Conservation (phyloP, 2,329 filamentous ascomycete species). For the Paecilomyces niveus region DNA sequence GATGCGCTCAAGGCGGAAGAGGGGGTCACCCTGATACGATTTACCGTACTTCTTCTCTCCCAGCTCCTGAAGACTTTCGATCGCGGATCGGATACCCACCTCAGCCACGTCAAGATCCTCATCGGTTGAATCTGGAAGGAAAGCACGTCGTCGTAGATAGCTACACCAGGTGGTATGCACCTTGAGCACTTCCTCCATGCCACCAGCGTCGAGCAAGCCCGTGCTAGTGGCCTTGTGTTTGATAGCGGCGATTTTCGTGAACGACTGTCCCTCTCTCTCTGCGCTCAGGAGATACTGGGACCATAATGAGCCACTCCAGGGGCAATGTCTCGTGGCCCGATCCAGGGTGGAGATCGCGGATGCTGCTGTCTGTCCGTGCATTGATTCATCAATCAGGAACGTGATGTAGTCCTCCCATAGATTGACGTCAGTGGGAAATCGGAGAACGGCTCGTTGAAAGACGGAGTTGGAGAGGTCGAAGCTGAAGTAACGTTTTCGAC, state of each 20-base stretch:
- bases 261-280: conserved; percentile 69
- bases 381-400: conserved; percentile 54
- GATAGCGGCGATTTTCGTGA: conserved; percentile 75
- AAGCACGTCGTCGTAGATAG: conserved; percentile 79
- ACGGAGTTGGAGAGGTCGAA: conserved; percentile 54
- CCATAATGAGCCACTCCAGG: conserved; percentile 89
- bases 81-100: conserved; percentile 74
- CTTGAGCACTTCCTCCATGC: conserved; percentile 80
- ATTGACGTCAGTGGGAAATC: conserved; percentile 65
- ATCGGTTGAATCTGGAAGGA: conserved; percentile 64
- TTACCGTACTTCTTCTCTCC: conserved; percentile 71
- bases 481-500: conserved; percentile 48
- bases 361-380: conserved; percentile 38
- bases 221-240: conserved; percentile 89
- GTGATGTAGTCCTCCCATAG: conserved; percentile 81
- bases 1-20: conserved; percentile 82
- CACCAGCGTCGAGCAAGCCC: conserved; percentile 73
- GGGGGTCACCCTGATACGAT: conserved; percentile 76
- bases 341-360: conserved; percentile 64
- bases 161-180: conserved; percentile 94
- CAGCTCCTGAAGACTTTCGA: conserved; percentile 74
- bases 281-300: conserved; percentile 78
- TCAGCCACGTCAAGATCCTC: conserved; percentile 87
- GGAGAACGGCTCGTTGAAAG: conserved; percentile 68
- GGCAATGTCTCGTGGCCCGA: conserved; percentile 80